phyloP scores from a whole-genome alignment of 768 basidiomycete genomes.

The Strobilomyces echinocephalus region DNA sequence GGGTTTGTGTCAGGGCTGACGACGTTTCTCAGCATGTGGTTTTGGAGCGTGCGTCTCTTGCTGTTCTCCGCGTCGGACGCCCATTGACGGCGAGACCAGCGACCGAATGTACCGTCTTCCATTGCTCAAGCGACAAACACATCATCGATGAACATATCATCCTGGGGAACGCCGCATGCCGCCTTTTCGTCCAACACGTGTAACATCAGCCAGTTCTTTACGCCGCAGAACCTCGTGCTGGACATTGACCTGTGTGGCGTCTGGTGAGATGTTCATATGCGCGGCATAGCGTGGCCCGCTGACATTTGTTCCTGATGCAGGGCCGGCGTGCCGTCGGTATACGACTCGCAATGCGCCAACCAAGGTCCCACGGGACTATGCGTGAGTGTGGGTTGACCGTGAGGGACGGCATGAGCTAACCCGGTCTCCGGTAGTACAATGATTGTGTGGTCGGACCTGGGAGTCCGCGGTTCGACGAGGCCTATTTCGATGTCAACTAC shows the following conservation, averaged over 20 bases:
- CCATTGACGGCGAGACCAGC: conserved; percentile 25
- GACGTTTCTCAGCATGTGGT: conserved; percentile 38
- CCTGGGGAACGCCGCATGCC: conserved; percentile 45
- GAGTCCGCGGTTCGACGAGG: conserved; percentile 49
- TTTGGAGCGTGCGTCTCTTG: conserved; percentile 38
- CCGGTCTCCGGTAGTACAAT: conserved; percentile 35
- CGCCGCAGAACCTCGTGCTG: conserved; percentile 46
- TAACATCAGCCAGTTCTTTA: conserved; percentile 43
- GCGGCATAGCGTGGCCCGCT: too few species aligned
- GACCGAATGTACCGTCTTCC: conserved; percentile 34
- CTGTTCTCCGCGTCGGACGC: not conserved
- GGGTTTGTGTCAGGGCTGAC: not conserved
- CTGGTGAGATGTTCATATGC: conserved; percentile 33
- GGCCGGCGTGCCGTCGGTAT: conserved; percentile 45
- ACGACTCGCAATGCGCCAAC: conserved; percentile 39
- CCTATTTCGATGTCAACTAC: conserved; percentile 66
- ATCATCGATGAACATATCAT: conserved; percentile 34
- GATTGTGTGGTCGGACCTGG: conserved; percentile 54
- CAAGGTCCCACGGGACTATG: conserved; percentile 38
- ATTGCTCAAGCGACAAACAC: conserved; percentile 29
- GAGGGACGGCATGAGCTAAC: not conserved
- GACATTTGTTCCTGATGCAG: conserved; percentile 22
- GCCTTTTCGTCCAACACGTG: conserved; percentile 39
- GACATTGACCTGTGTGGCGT: conserved; percentile 53
- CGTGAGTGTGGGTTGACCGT: conserved; percentile 26